Base-by-base conservation (phyloP, 2,329 filamentous ascomycete genomes). In the Apiospora pterosperma region DNA sequence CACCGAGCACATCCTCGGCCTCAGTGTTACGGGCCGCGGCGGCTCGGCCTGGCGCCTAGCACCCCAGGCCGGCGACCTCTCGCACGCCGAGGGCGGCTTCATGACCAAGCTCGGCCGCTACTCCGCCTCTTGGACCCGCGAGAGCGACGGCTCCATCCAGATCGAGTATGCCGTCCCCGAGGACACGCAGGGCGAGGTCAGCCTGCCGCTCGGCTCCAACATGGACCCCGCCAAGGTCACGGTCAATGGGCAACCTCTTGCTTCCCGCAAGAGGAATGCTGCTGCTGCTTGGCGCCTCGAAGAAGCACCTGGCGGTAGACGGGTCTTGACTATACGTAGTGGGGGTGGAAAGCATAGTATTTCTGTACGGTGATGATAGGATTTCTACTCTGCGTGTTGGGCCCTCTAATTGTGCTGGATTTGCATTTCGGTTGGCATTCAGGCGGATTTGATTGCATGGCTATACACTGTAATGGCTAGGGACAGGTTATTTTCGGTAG, bases 1-100 rank as follows among this genome's bases (percentile, higher is more conserved):
- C 64, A 82, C 78, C 0, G 76, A 79, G 61, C 76, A 76, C 31
- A 71, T 82, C 23, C 73, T 83, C 3, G 82, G 82, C 0, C 69
- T 84, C 5, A 73, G 73, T 63, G 69, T 82, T 23, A 76, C 75
- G 0, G 68, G 71, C 1, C 74, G 74, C 2, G 74, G 72, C 11
- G 79, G 79, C 0, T 72, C 70, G 36, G 69, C 69, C 14, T 81
- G 78, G 77, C 65, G 65, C 28, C 73, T 81, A 19, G 75, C 73
- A 55, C 80, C 80, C 16, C 77, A 79, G 65, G 74, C 78, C 55
- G 79, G 77, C 0, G 77, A 80, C 63, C 69, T 82, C 28, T 72
- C 67, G 1, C 68, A 72, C 65, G 77, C 75, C 1, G 75, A 81
- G 66, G 80, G 74, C 2, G 80, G 80, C 0, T 81, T 81, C 62